A percentile compares a stretch with the other conserved stretches of the same genome.
These are phyloP conservation scores for Aureobasidium sp. DNA, from an alignment of 2,329 filamentous ascomycete genomes.

Conservation along the genomic window DNA sequence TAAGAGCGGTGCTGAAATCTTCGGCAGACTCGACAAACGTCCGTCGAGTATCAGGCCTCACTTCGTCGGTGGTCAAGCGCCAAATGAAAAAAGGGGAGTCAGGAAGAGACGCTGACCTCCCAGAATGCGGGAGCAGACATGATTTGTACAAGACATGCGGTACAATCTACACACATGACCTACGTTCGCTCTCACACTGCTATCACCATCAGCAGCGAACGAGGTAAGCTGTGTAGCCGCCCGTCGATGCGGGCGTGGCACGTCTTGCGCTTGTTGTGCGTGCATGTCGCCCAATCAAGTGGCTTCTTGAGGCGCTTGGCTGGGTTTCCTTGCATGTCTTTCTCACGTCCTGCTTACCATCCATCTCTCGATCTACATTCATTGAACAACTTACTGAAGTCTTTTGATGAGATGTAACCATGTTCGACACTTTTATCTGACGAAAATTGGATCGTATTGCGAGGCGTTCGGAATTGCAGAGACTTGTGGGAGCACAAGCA, in stretches of 20 bases:
- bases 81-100: not conserved
- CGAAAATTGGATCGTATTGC: too few relatives aligned
- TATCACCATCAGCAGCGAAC: constrained; percentile 5
- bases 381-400: not conserved
- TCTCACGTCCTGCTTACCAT: constrained; percentile 2
- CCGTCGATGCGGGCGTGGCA: not conserved
- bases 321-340: not conserved
- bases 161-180: not conserved
- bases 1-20: not conserved
- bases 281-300: constrained; percentile 4
- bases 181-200: not conserved
- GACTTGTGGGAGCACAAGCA: too few relatives aligned
- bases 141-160: not conserved
- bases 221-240: constrained; percentile 13
- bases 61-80: not conserved
- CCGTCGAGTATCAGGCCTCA: not conserved
- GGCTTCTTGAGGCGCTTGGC: constrained; percentile 2
- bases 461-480: too few relatives aligned
- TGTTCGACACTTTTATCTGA: not conserved
- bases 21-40: not conserved
- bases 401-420: not conserved
- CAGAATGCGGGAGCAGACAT: not conserved
- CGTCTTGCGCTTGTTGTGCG: not conserved
- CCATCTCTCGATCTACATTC: not conserved
- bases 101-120: not conserved